phyloP scores from a whole-genome alignment of 2,329 filamentous ascomycete genomes.

The Penicillium sp. region DNA sequence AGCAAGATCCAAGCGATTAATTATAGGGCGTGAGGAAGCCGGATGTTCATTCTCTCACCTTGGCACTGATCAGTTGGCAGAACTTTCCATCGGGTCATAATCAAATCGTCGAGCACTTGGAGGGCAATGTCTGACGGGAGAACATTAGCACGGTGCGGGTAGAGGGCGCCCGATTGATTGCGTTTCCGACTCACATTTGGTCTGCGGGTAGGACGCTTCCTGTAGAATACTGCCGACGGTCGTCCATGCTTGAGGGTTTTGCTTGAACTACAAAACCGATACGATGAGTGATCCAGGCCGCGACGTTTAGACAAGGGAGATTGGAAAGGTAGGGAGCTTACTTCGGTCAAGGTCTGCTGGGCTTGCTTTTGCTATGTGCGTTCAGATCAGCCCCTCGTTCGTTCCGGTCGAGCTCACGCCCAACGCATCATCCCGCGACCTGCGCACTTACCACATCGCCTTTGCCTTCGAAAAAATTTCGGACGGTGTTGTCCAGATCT shows the following conservation, averaged over 20 bases:
- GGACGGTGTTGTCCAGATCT: slow-evolving; percentile 95
- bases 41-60: slow-evolving; percentile 57
- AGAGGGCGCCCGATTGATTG: background rate
- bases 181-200: slow-evolving; percentile 70
- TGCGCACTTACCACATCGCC: slow-evolving; percentile 70
- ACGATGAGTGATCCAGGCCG: slow-evolving; percentile 11
- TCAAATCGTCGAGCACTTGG: slow-evolving; percentile 96
- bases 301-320: slow-evolving; percentile 2
- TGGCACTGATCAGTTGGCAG: slow-evolving; percentile 92
- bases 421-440: background rate
- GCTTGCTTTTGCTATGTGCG: slow-evolving; percentile 83
- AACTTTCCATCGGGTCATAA: slow-evolving; percentile 98
- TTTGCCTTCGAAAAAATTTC: slow-evolving; percentile 93
- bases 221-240: slow-evolving; percentile 95
- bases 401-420: background rate
- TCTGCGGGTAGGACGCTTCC: slow-evolving; percentile 87
- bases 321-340: slow-evolving; percentile 46
- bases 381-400: background rate
- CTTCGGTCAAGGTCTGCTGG: slow-evolving; percentile 87
- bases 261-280: slow-evolving; percentile 71
- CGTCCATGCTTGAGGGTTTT: slow-evolving; percentile 96
- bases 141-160: slow-evolving; percentile 16
- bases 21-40: no score
- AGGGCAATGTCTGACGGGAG: slow-evolving; percentile 74
- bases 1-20: background rate